phyloP scores from a whole-genome alignment of 139 green algal genomes.

The Ettlia oleoabundans region DNA sequence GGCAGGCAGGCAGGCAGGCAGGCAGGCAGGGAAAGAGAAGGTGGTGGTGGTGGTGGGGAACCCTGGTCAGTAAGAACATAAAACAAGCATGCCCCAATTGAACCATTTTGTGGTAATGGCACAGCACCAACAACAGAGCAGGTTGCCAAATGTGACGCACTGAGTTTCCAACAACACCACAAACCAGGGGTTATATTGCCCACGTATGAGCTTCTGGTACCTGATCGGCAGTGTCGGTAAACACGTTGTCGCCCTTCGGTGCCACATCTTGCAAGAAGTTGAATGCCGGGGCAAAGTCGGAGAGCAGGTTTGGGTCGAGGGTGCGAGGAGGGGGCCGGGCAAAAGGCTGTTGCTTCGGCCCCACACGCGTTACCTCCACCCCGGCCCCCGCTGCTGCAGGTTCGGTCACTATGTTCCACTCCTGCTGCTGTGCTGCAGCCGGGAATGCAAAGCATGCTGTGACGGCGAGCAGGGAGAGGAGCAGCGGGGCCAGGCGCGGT shows the following conservation, averaged over 20 bases:
- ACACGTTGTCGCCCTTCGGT: conserved; percentile 6
- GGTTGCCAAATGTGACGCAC: too few relatives aligned
- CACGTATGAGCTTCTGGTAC: neutral
- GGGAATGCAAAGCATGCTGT: neutral
- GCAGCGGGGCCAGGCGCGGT: too few relatives aligned
- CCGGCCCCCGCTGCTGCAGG: neutral
- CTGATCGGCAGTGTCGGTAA: conserved; percentile 8
- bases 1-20: neutral
- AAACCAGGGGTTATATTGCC: too few relatives aligned
- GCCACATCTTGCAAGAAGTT: conserved; percentile 48
- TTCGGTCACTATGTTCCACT: neutral
- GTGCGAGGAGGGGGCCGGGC: conserved; percentile 16
- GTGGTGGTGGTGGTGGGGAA: neutral
- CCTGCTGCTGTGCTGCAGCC: conserved; percentile 1
- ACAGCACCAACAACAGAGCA: too few relatives aligned
- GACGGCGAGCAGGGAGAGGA: neutral
- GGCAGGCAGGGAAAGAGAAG: neutral
- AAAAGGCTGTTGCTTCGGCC: conserved; percentile 14
- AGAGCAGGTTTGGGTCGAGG: conserved; percentile 39
- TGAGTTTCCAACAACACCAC: too few relatives aligned
- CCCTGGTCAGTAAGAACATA: neutral
- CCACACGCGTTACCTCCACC: neutral
- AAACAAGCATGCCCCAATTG: too few relatives aligned
- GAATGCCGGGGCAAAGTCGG: conserved; percentile 39
- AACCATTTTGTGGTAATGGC: too few relatives aligned